Conservation (phyloP, 768 basidiomycete genomes). For the Tylopilus felleus region DNA sequence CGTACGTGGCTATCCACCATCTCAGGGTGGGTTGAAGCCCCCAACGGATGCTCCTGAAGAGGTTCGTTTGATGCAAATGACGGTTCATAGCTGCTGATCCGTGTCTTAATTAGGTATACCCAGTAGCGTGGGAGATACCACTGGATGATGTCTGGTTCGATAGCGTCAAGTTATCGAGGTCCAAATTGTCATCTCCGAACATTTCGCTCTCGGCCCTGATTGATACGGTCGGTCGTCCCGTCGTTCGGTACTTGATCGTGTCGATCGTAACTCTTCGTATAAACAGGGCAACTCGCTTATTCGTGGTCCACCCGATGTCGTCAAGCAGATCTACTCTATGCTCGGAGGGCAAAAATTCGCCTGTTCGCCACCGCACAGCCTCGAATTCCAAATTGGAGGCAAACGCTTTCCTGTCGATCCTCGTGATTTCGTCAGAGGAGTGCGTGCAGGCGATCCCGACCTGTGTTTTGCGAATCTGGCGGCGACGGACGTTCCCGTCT, state of each 20-base stretch:
- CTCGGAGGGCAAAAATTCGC: conserved; percentile 49
- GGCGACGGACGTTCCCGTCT: conserved; percentile 58
- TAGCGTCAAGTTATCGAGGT: conserved; percentile 55
- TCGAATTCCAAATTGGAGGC: conserved; percentile 69
- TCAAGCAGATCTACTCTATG: conserved; percentile 42
- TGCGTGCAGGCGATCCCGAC: conserved; percentile 34
- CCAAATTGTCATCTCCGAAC: conserved; percentile 43
- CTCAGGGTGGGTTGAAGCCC: conserved; percentile 52
- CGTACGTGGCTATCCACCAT: conserved; percentile 50
- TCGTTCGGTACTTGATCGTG: neutral
- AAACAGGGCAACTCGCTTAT: conserved; percentile 71
- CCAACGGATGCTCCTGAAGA: conserved; percentile 58
- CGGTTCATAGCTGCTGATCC: conserved; percentile 1
- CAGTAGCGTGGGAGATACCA: conserved; percentile 68
- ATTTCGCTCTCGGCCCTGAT: conserved; percentile 62
- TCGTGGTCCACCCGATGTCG: conserved; percentile 68
- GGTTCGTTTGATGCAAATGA: conserved; percentile 35
- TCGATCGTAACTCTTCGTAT: neutral
- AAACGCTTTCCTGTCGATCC: conserved; percentile 70
- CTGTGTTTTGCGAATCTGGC: conserved; percentile 55
- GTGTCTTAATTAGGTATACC: conserved; percentile 43
- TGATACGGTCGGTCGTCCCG: conserved; percentile 52
- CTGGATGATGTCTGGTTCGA: conserved; percentile 73
- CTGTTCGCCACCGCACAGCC: conserved; percentile 58
- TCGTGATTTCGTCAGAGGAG: conserved; percentile 59